phyloP scores from a whole-genome alignment of 192 early-diverging fungal genomes.

The Rhizoclosmatium sp. region DNA sequence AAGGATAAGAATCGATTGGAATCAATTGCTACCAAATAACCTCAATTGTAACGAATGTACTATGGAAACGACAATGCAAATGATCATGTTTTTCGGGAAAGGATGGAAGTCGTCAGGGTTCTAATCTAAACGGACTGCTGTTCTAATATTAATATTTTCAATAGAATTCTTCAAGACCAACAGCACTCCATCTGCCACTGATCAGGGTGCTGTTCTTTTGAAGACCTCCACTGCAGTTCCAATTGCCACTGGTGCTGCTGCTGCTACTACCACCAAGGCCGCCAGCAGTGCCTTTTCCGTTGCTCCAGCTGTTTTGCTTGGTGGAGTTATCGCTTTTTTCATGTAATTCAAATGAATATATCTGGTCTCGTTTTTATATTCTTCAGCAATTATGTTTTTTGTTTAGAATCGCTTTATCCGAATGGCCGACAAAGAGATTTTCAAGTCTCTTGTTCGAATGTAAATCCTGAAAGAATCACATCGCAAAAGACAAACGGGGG shows the following conservation, averaged over 20 bases:
- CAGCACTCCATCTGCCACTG: not conserved
- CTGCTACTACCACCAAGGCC: not conserved
- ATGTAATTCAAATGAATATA: no score
- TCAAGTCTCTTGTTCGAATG: no score
- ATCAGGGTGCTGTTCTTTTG: not conserved
- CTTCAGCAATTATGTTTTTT: no score
- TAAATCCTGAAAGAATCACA: no score
- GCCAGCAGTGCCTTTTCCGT: not conserved
- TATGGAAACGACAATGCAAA: not conserved
- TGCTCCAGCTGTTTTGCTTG: no score
- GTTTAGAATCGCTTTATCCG: no score
- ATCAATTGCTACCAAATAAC: not conserved
- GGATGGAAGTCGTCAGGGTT: not conserved
- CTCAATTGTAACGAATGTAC: not conserved
- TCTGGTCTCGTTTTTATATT: no score
- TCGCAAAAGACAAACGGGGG: no score
- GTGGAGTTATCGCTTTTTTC: no score
- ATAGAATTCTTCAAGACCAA: slow-evolving; percentile 27
- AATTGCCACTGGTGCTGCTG: not conserved
- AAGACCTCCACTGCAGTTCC: not conserved
- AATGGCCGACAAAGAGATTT: no score
- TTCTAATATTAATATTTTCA: not conserved
- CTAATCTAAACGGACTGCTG: not conserved
- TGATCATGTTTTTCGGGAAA: not conserved
- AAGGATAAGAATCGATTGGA: not conserved